Evolutionary conservation across 768 basidiomycete genomes (phyloP), one percentile per base, ranked within the genome.

Genomic region (Boletus sp.): DNA sequence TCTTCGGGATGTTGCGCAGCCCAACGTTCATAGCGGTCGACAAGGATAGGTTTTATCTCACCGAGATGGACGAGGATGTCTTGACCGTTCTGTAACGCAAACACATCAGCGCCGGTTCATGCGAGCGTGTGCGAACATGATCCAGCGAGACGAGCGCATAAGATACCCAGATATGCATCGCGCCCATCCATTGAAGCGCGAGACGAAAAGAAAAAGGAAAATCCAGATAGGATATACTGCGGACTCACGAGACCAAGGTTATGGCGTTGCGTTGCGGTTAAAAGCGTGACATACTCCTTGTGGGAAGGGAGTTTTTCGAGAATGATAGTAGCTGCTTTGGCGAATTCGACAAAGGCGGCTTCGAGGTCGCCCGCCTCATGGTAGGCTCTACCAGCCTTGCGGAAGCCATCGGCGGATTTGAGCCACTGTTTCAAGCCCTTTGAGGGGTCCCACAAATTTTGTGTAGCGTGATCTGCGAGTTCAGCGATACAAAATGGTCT

Each of bases 261-360:
- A 47, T 81, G 73, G 49, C 84, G 77, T 63, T 92, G 90, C 11
- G 76, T 73, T 7, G 72, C 50, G 42, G 67, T 84, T 61, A 93
- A 68, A 42, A 83, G 68, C 1, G 72, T 73, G 33, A 77, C 62
- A 65, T 87, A 92, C 41, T 89, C 84, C 50, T 77, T 74, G 71
- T 92, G 90, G 1, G 74, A 72, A 0, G 90, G 90, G n/a, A 93
- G 73, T 59, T 81, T 85, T 73, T 93, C 88, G 11, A 90, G 79
- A 6, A 90, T 87, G 53, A 92, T 73, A 1, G 87, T 89, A 0
- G 88, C 88, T 9, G 89, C 87, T 55, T 77, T 82, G 3, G 89
- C 89, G 47, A 80, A 82, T 56, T 83, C 77, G 17, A 91, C 75
- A 67, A 90, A 92, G 1, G 85, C 87, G n/a, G 70, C 74, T 65